A percentile compares a stretch with the other conserved stretches of the same genome.
Conservation (phyloP, 2,329 filamentous ascomycete genomes). For the Grosmannia clavigera region DNA sequence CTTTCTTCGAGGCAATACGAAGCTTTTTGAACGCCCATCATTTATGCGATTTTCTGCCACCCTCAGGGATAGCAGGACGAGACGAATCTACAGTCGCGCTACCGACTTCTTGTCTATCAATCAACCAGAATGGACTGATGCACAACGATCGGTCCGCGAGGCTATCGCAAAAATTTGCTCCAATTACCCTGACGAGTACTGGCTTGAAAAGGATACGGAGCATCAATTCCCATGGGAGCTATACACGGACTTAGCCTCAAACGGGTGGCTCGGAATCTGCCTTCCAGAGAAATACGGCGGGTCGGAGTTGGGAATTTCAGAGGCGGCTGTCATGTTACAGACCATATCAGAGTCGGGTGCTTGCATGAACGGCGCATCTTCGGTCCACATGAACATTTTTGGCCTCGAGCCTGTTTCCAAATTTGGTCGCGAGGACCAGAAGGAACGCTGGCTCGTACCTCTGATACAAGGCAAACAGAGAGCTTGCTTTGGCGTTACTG, state of each 20-base stretch:
- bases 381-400: conserved; percentile 55
- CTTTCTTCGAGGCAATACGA: not conserved
- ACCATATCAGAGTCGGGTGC: conserved; percentile 62
- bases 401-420: conserved; percentile 62
- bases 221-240: conserved; percentile 40
- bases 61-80: not conserved
- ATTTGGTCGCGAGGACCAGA: conserved; percentile 56
- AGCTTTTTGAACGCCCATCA: not conserved
- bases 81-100: not conserved
- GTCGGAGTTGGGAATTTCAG: conserved; percentile 62
- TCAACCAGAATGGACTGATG: conserved; percentile 32
- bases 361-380: conserved; percentile 59
- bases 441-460: conserved; percentile 50
- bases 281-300: conserved; percentile 64
- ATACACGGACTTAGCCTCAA: conserved; percentile 57
- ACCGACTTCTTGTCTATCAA: conserved; percentile 4
- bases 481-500: conserved; percentile 75
- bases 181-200: conserved; percentile 61
- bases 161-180: conserved; percentile 56
- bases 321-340: conserved; percentile 81
- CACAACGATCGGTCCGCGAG: conserved; percentile 58
- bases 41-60: not conserved
- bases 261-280: conserved; percentile 73
- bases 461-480: conserved; percentile 61
- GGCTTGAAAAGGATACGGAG: conserved; percentile 56